These are phyloP conservation scores for Colletotrichum salicis DNA, from an alignment of 2,329 filamentous ascomycete genomes.

Conservation along the genomic window DNA sequence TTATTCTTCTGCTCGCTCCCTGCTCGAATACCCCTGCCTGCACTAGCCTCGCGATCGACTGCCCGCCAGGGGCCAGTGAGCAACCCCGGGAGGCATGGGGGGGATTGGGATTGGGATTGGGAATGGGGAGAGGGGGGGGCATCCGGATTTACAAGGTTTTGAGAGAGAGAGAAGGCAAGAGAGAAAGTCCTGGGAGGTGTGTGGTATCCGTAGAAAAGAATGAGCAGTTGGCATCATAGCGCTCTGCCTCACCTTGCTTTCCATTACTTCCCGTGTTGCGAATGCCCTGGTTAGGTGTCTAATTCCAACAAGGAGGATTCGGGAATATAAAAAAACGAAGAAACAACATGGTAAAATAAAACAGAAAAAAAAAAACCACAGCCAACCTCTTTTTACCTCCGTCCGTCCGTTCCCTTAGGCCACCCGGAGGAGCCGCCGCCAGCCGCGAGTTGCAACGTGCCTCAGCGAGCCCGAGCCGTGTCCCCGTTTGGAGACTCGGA, in stretches of 20 bases:
- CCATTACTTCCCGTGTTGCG: not conserved
- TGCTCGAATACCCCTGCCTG: constrained; percentile 23
- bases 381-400: not conserved
- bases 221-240: constrained; percentile 26
- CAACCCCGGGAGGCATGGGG: not conserved
- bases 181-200: not conserved
- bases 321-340: constrained; percentile 1
- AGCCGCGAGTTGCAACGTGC: constrained; percentile 29
- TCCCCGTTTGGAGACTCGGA: constrained; percentile 21
- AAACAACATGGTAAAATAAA: not conserved
- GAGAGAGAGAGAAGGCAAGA: not conserved
- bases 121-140: too few species aligned
- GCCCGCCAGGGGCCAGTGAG: constrained; percentile 26
- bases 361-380: not conserved
- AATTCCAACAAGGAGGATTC: constrained; percentile 13
- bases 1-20: constrained; percentile 27
- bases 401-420: not conserved
- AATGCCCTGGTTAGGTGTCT: not conserved
- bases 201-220: not conserved
- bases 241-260: constrained; percentile 7
- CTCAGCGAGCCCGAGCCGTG: constrained; percentile 14
- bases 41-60: constrained; percentile 32
- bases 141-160: not conserved
- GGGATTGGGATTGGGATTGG: not conserved
- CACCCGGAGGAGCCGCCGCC: constrained; percentile 22